Conservation (phyloP, 1,284 basidiomycete genomes). For the Naganishia sp. region DNA sequence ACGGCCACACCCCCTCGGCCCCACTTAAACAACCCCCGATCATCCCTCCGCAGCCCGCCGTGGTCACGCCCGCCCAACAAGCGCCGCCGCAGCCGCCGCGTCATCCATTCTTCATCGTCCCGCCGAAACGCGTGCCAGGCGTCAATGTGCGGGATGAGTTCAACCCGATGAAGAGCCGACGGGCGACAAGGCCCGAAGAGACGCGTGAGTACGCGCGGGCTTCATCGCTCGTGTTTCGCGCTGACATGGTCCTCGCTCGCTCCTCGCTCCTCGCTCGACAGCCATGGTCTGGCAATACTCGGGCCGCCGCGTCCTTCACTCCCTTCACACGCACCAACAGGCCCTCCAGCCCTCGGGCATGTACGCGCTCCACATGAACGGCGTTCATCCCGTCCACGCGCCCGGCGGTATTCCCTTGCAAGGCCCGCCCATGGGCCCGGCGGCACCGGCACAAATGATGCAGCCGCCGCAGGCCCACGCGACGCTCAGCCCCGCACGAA, state of each 20-base stretch:
- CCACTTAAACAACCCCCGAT: conserved; percentile 8
- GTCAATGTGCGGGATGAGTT: conserved; percentile 90
- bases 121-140: conserved; percentile 69
- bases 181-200: conserved; percentile 8
- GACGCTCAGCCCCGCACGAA: background rate
- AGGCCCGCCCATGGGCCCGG: background rate
- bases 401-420: background rate
- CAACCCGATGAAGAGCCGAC: conserved; percentile 67
- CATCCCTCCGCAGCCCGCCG: conserved; percentile 15
- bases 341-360: conserved; percentile 10
- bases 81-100: conserved; percentile 32
- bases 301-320: conserved; percentile 8
- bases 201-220: conserved; percentile 2
- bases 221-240: too few species aligned
- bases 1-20: background rate
- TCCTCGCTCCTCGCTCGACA: background rate
- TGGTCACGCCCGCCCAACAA: conserved; percentile 12
- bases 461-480: background rate
- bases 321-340: background rate
- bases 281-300: conserved; percentile 26
- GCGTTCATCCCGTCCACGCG: background rate
- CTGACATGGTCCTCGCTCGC: background rate
- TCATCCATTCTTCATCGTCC: conserved; percentile 86
- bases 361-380: conserved; percentile 24
- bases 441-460: background rate